Percentiles rank a stretch among this genome's conserved stretches.
These are phyloP conservation scores for Paramecium primaurelia DNA, from an alignment of 73 alveolate species.

Conservation along the genomic window DNA sequence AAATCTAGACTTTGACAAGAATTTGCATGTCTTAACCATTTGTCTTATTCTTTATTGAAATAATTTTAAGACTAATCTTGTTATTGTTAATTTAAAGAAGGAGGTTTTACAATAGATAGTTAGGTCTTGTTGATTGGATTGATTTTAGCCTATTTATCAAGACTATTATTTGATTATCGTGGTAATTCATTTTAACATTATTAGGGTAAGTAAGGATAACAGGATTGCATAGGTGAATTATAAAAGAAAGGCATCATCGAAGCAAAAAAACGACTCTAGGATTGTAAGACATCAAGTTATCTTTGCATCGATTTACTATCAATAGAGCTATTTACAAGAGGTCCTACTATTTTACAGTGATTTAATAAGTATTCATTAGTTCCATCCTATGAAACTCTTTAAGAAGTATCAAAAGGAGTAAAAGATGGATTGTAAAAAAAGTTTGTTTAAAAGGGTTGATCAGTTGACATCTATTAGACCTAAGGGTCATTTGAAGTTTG, in stretches of 20 bases:
- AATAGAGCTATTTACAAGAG: background rate
- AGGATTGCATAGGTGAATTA: background rate
- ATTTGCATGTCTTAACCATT: background rate
- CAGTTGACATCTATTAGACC: slow-evolving; percentile 14
- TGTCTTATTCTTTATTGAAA: background rate
- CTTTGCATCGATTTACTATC: background rate
- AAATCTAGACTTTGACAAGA: background rate
- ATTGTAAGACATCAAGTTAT: background rate
- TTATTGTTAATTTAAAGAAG: background rate
- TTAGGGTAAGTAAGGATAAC: background rate
- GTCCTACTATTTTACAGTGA: background rate
- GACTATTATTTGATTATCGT: background rate
- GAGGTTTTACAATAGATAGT: background rate
- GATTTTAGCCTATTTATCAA: background rate
- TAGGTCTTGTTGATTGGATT: background rate
- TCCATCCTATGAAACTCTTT: slow-evolving; percentile 7
- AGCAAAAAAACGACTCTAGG: background rate
- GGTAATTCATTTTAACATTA: background rate
- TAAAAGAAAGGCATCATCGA: background rate
- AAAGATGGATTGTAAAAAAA: background rate
- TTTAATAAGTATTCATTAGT: background rate
- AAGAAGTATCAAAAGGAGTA: background rate
- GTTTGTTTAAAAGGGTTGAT: background rate
- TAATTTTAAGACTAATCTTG: background rate
- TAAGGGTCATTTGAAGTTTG: background rate